Conservation (phyloP, 163 green algal genomes). For the Trebouxia gelatinosa region DNA sequence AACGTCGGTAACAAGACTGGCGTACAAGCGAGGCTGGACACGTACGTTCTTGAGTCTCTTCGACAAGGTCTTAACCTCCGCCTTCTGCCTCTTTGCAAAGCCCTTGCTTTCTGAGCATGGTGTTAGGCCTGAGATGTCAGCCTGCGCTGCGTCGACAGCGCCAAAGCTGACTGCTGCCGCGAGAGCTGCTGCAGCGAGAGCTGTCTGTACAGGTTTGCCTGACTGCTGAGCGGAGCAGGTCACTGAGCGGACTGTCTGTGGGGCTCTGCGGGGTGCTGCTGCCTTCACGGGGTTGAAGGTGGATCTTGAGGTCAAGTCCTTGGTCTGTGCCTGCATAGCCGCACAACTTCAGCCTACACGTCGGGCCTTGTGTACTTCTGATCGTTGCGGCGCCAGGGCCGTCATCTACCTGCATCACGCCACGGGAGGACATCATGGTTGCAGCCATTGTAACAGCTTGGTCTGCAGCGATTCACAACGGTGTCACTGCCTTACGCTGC, state of each 20-base stretch:
- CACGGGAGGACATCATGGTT: slow-evolving; percentile 1
- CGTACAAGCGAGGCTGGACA: too few relatives aligned
- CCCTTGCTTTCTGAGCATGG: slow-evolving; percentile 93
- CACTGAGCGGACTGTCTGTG: slow-evolving; percentile 10
- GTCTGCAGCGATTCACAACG: too few relatives aligned
- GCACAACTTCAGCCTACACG: background rate
- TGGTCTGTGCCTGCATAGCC: slow-evolving; percentile 4
- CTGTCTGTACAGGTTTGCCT: slow-evolving; percentile 41
- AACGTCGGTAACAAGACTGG: background rate
- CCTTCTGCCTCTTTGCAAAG: slow-evolving; percentile 93
- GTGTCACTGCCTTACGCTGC: background rate
- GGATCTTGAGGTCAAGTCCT: background rate
- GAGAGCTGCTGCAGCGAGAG: slow-evolving; percentile 75
- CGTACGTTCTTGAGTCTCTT: slow-evolving; percentile 89
- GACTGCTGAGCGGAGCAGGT: slow-evolving; percentile 23
- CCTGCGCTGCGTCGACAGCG: slow-evolving; percentile 76
- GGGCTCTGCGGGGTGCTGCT: background rate
- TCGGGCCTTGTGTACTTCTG: background rate
- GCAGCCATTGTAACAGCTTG: slow-evolving; percentile 6
- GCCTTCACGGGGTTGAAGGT: background rate
- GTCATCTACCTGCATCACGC: background rate
- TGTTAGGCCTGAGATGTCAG: slow-evolving; percentile 93
- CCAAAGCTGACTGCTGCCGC: slow-evolving; percentile 69
- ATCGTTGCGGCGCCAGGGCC: background rate
- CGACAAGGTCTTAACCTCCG: slow-evolving; percentile 89